phyloP scores from a whole-genome alignment of 2,329 filamentous ascomycete species.

The Myotisia sp. region DNA sequence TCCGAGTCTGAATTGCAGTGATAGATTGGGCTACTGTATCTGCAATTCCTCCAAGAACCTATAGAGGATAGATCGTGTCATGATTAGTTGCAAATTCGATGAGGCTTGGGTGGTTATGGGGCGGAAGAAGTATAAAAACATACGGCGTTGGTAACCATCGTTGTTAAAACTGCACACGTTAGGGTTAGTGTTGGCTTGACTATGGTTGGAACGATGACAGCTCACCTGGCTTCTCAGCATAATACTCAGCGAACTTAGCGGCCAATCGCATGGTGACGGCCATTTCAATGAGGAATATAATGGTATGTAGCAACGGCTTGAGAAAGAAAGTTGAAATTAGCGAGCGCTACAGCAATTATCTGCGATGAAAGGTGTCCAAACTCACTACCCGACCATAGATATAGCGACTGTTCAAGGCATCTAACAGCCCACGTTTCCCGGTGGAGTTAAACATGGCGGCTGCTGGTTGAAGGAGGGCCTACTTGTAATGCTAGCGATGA shows the following conservation, averaged over 20 bases:
- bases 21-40: conserved; percentile 92
- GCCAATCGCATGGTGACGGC: conserved; percentile 67
- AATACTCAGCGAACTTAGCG: conserved; percentile 84
- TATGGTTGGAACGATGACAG: conserved; percentile 8
- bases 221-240: conserved; percentile 72
- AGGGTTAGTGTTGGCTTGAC: too few species aligned
- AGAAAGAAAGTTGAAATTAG: conserved; percentile 7
- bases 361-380: conserved; percentile 7
- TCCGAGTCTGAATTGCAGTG: conserved; percentile 54
- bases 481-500: too few species aligned
- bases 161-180: conserved; percentile 59
- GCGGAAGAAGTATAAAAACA: too few species aligned
- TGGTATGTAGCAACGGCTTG: conserved; percentile 73
- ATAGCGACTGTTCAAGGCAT: conserved; percentile 34
- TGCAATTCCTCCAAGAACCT: conserved; percentile 81
- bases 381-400: conserved; percentile 33
- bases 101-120: too few species aligned
- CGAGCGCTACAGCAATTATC: conserved; percentile 1
- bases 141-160: conserved; percentile 96
- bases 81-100: too few species aligned
- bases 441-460: conserved; percentile 29
- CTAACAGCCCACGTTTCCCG: conserved; percentile 29
- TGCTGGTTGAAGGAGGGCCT: too few species aligned
- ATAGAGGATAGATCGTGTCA: too few species aligned
- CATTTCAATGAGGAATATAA: conserved; percentile 82